Base-by-base conservation (phyloP, 345 rosid genomes). In the Eucalyptus rudis region DNA sequence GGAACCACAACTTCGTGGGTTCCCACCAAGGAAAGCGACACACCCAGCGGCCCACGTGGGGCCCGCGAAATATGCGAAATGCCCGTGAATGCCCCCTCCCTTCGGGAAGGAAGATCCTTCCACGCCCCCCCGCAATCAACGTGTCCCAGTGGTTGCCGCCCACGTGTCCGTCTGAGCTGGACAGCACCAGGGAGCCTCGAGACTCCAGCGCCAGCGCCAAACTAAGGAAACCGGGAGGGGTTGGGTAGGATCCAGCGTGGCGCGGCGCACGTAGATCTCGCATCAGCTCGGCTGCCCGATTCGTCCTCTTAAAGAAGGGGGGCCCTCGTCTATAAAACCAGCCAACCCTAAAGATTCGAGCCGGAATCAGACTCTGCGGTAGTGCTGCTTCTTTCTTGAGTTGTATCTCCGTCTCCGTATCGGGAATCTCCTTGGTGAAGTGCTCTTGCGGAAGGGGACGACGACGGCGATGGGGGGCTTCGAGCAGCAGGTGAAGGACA, bases 401-500 rank as follows among this genome's bases (percentile, higher is more conserved):
- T 13, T 6, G 33, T 20, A 7, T 40, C 27, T 12, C 43, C 20
- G 81, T 40, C 47, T 17, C 81, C 13, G 40, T 7, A 17, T 64
- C 84, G 4, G 7, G 59, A 71, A 33, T 33, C 31, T 49, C 40
- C 15, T 9, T 22, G 33, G 62, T 17, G 49, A 13, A 13, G 62
- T 29, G 49, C 80, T 50, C 24, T 47, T 33, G 52, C n/a, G 33
- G 68, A 24, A 29, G 22, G 36, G 47, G 79, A n/a, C 12, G 29
- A 15, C 17, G 52, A 7, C 51, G 16, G 44, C 80, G 27, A 88
- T 88, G 99, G 96, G 93, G 59, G 96, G 96, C 13, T 96, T 97
- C 66, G 98, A 96, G 95, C 91, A 94, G 22, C 94, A 95, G 92
- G 94, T 97, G 95, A 97, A 96, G 95, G 92, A 89, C 90, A 94